Percentiles rank a stretch among this genome's conserved stretches.
These are phyloP conservation scores for Chaetomiaceae sp. DNA, from an alignment of 2,329 filamentous ascomycete species.

Conservation along the genomic window DNA sequence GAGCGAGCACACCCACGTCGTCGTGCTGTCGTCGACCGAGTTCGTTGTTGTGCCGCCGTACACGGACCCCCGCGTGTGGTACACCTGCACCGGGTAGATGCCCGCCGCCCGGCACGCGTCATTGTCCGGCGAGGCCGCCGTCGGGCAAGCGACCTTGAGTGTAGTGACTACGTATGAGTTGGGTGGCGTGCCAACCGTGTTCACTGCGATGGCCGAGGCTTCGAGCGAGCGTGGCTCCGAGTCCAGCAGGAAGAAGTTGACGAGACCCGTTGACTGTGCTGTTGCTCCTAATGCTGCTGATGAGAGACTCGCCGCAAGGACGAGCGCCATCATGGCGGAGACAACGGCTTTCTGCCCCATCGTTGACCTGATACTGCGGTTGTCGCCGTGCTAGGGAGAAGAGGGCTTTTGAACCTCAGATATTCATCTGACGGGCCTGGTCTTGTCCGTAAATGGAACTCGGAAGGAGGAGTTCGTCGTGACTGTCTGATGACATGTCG, in stretches of 20 bases:
- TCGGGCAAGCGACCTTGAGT: conserved; percentile 12
- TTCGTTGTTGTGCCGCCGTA: conserved; percentile 18
- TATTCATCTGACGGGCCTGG: too few relatives aligned
- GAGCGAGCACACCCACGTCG: conserved; percentile 13
- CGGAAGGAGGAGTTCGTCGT: too few relatives aligned
- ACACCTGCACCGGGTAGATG: conserved; percentile 18
- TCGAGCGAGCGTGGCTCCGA: conserved; percentile 15
- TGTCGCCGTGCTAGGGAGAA: too few relatives aligned
- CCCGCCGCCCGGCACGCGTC: conserved; percentile 17
- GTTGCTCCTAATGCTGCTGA: neutral
- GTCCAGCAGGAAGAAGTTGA: conserved; percentile 9
- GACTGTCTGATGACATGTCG: too few relatives aligned
- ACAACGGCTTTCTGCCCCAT: too few relatives aligned
- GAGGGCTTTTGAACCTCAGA: too few relatives aligned
- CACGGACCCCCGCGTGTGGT: conserved; percentile 16
- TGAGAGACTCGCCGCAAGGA: neutral
- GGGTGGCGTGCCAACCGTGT: neutral
- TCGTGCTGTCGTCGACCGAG: conserved; percentile 16
- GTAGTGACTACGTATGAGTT: neutral
- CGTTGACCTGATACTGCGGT: too few relatives aligned
- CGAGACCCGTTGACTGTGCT: neutral
- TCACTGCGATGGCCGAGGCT: conserved; percentile 9
- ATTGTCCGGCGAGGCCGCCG: conserved; percentile 11
- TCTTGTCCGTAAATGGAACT: too few relatives aligned
- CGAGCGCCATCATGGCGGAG: neutral